These are phyloP conservation scores for Penicillium cosmopolitanum DNA, from an alignment of 495 filamentous ascomycete species.

Conservation along the genomic window DNA sequence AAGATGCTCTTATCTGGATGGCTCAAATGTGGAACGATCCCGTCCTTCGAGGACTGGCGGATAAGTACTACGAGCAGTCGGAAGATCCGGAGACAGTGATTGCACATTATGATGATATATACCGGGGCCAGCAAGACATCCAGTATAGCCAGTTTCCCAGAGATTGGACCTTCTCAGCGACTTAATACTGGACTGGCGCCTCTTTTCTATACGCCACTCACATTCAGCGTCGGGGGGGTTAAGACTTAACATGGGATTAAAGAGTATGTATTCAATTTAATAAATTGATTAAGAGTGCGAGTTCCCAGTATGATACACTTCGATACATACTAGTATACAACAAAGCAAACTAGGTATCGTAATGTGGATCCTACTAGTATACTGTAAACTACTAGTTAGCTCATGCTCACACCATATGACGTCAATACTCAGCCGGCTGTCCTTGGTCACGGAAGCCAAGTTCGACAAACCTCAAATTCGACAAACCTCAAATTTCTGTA, in stretches of 20 bases:
- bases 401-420: not conserved
- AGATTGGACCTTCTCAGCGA: slow-evolving; percentile 42
- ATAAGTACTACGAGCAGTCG: slow-evolving; percentile 44
- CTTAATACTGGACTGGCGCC: not conserved
- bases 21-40: slow-evolving; percentile 54
- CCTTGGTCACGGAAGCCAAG: not conserved
- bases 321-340: too few species aligned
- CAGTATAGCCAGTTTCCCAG: slow-evolving; percentile 38
- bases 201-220: not conserved
- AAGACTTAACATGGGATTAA: not conserved
- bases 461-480: not conserved
- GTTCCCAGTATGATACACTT: too few species aligned
- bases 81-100: slow-evolving; percentile 41
- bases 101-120: slow-evolving; percentile 47
- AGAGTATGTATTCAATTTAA: too few species aligned
- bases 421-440: not conserved
- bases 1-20: slow-evolving; percentile 47
- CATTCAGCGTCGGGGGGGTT: not conserved
- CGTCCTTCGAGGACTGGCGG: slow-evolving; percentile 29
- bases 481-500: not conserved
- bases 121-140: slow-evolving; percentile 35
- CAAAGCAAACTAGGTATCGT: too few species aligned
- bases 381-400: too few species aligned
- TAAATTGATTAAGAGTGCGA: too few species aligned
- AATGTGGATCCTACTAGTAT: not conserved